phyloP scores from a whole-genome alignment of 306 rosid species.

The Chamaecrista fasciculata region DNA sequence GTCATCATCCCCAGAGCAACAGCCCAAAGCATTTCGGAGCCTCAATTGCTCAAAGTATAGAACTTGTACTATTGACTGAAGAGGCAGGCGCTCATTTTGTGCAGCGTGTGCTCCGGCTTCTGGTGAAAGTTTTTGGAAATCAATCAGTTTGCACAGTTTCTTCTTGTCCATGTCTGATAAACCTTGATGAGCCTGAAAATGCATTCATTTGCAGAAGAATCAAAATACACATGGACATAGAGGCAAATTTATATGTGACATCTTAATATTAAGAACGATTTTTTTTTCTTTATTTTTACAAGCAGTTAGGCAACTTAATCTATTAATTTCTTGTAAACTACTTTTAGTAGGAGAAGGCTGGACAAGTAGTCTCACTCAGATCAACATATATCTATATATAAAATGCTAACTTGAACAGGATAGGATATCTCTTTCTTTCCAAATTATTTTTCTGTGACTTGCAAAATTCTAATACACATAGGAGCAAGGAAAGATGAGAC shows the following conservation, averaged over 20 bases:
- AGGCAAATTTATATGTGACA: background rate
- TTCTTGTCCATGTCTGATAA: conserved; percentile 60
- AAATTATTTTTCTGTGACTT: background rate
- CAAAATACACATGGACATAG: background rate
- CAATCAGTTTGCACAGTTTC: conserved; percentile 39
- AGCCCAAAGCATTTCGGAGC: conserved; percentile 52
- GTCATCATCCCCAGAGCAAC: conserved; percentile 50
- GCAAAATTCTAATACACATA: background rate
- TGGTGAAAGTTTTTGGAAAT: conserved; percentile 15
- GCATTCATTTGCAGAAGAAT: background rate
- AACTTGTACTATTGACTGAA: conserved; percentile 69
- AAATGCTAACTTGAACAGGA: no score
- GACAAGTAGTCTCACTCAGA: no score
- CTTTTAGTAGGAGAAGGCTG: no score
- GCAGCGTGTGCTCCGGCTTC: conserved; percentile 33
- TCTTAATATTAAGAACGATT: no score
- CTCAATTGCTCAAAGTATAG: conserved; percentile 69
- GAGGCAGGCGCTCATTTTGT: conserved; percentile 71
- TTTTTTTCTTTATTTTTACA: no score
- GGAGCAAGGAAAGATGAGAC: background rate
- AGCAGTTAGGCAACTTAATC: no score
- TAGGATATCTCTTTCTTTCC: no score
- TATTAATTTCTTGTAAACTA: no score
- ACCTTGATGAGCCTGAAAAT: conserved; percentile 61
- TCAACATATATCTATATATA: no score